Conservation (phyloP, 345 rosid species). For the Citrus maxima region DNA sequence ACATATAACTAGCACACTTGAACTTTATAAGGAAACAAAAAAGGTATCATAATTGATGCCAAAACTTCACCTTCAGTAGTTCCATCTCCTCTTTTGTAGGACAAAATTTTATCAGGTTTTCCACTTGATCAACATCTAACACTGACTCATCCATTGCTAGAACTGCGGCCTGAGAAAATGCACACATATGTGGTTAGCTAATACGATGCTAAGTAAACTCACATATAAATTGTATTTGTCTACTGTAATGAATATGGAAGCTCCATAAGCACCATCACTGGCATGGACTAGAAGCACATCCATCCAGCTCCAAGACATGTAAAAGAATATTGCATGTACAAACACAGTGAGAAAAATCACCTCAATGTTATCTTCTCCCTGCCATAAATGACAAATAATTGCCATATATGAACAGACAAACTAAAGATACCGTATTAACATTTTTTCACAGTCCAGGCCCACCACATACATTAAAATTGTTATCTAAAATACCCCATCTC, state of each 20-base stretch:
- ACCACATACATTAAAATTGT: not conserved
- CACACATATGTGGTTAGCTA: conserved; percentile 15
- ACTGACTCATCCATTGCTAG: conserved; percentile 91
- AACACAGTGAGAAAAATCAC: not conserved
- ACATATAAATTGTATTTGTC: not conserved
- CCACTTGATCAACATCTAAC: conserved; percentile 96
- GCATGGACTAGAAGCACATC: not conserved
- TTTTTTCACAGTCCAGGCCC: not conserved
- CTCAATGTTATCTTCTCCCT: not conserved
- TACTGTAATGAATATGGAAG: not conserved
- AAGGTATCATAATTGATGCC: conserved; percentile 15
- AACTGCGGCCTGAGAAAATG: conserved; percentile 74
- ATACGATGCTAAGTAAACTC: not conserved
- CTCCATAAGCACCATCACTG: not conserved
- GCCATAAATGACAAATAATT: not conserved
- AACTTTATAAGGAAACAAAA: not conserved
- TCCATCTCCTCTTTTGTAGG: conserved; percentile 99
- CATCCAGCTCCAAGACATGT: not conserved
- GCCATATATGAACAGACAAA: not conserved
- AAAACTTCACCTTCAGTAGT: conserved; percentile 73
- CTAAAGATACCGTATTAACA: not conserved
- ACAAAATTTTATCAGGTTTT: conserved; percentile 95
- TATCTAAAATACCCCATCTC: not conserved
- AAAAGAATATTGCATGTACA: not conserved
- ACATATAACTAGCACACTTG: not conserved